Evolutionary conservation across 305 asterid species (phyloP), one percentile per base, ranked within the genome.

Genomic region (Andrographis paniculata): DNA sequence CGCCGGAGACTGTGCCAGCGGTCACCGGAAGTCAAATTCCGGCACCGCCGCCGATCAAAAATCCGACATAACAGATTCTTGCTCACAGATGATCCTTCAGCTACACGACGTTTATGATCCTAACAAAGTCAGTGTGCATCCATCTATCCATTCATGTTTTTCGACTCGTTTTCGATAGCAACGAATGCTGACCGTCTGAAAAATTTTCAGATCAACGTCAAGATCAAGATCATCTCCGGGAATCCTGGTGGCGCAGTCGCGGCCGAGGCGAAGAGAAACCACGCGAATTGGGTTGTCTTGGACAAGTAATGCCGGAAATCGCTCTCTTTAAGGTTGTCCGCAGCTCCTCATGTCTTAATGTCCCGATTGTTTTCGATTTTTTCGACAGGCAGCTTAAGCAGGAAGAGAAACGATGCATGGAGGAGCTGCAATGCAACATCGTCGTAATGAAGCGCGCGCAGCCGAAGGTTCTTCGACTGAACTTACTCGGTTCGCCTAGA

Each of bases 81-180:
- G 95, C 73, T 87, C 97, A 24, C 95, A 92, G 57, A 92, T 92
- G 99, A 87, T 92, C 64, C 94, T 92, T 64, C 95, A 84, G 82
- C 99, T 92, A 55, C 97, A 92, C 27, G 93, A 81, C 62, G 95
- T 87, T 59, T 92, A 87, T 65, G 95, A 92, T 72, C 99, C 94
- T 44, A 79, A 87, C 49, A 84, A 82, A 78, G 99, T 82, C 52
- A 67, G 72, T 38, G 10, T 19, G n/a, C n/a, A n/a, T n/a, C n/a
- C n/a, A n/a, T n/a, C n/a, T n/a, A n/a, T n/a, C n/a, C n/a, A n/a
- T n/a, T n/a, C n/a, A n/a, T n/a, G n/a, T n/a, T n/a, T n/a, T n/a
- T n/a, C n/a, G n/a, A n/a, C n/a, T n/a, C n/a, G n/a, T n/a, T n/a
- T 24, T 24, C 8, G 30, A 3, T 24, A 24, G 30, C 30, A 24